Evolutionary conservation across 805 yeast species (phyloP).

Genomic region (Candida gorgasii): DNA sequence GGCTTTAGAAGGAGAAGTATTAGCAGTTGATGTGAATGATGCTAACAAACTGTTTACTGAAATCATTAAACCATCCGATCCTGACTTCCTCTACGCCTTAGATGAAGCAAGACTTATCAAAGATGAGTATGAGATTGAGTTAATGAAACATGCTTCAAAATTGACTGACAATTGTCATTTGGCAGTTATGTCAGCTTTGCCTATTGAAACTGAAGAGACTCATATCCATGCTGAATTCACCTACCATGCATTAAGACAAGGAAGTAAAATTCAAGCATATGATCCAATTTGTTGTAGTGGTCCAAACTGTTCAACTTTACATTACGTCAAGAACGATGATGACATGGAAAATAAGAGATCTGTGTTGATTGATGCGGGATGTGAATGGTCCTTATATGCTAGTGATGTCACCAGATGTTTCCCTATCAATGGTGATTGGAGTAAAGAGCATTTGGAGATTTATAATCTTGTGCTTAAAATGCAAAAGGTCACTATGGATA

Average conservation of each 20-base stretch:
- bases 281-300: conserved; percentile 98
- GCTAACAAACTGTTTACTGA: conserved; percentile 38
- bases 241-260: conserved; percentile 92
- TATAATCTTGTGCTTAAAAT: conserved; percentile 78
- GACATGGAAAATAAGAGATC: conserved; percentile 57
- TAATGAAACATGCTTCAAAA: conserved; percentile 76
- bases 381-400: conserved; percentile 93
- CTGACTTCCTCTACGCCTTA: conserved; percentile 61
- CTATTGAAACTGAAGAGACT: conserved; percentile 83
- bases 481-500: conserved; percentile 73
- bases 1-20: conserved; percentile 26
- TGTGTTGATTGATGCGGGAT: conserved; percentile 92
- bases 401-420: conserved; percentile 94
- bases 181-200: conserved; percentile 91
- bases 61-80: conserved; percentile 44
- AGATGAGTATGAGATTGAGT: conserved; percentile 75
- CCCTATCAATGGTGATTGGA: conserved; percentile 90
- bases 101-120: conserved; percentile 87
- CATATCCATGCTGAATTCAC: conserved; percentile 95
- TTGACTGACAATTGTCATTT: conserved; percentile 87
- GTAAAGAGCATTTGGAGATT: conserved; percentile 79
- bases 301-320: conserved; percentile 85
- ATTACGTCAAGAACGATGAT: conserved; percentile 85
- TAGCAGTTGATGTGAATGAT: conserved; percentile 59
- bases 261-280: conserved; percentile 84